Conservation (phyloP, 306 rosid species). For the Dalbergia cultrata region DNA sequence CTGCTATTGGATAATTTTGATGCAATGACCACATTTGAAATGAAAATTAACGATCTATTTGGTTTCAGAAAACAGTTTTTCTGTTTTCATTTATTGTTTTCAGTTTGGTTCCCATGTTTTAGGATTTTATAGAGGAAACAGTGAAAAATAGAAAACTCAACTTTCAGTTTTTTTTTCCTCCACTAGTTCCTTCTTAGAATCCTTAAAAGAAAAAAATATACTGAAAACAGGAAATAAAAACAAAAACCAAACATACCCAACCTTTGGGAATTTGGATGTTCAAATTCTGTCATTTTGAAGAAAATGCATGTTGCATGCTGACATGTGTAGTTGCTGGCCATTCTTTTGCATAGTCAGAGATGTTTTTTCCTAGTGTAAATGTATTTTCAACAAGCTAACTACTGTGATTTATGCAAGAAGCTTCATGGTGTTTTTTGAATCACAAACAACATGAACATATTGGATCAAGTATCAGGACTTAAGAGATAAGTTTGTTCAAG, state of each 20-base stretch:
- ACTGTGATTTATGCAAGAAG: not conserved
- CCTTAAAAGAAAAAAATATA: no score
- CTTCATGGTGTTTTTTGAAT: not conserved
- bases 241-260: not conserved
- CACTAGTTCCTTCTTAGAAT: no score
- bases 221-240: no score
- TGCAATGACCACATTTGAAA: not conserved
- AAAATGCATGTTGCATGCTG: not conserved
- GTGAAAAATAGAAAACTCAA: no score
- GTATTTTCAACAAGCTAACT: not conserved
- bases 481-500: conserved; percentile 4
- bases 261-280: not conserved
- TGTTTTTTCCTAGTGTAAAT: not conserved
- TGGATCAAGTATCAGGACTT: not conserved
- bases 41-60: not conserved
- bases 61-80: no score
- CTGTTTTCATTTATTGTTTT: no score
- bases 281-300: conserved; percentile 9
- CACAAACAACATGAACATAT: not conserved
- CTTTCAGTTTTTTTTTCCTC: no score
- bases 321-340: not conserved
- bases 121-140: no score
- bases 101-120: no score
- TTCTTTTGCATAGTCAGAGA: not conserved
- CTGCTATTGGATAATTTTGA: not conserved